Conservation (phyloP, 2,329 filamentous ascomycete genomes). For the Colletotrichum nymphaeae region DNA sequence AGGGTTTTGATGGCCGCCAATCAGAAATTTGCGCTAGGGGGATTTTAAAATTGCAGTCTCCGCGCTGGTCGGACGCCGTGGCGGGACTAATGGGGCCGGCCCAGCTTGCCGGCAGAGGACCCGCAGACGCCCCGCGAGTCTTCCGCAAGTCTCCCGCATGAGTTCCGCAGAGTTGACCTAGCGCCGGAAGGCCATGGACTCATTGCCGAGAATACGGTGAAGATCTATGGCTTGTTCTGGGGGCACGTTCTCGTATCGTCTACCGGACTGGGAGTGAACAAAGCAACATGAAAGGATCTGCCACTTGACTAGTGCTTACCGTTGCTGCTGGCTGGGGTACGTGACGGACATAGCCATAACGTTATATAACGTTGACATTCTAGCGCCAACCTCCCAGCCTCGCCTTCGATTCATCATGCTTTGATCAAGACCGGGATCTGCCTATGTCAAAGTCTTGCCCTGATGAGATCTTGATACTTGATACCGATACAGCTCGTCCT, state of each 20-base stretch:
- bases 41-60: not conserved
- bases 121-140: not conserved
- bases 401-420: not conserved
- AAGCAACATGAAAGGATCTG: not conserved
- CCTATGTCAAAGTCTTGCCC: not conserved
- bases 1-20: not conserved
- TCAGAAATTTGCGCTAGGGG: not conserved
- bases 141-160: not conserved
- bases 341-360: not conserved
- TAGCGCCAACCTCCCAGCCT: not conserved
- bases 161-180: not conserved
- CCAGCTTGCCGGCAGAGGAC: not conserved
- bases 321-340: not conserved
- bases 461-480: not conserved
- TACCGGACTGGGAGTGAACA: not conserved
- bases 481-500: not conserved
- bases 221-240: not conserved
- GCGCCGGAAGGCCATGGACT: not conserved
- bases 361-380: not conserved
- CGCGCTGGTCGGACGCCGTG: not conserved
- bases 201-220: not conserved
- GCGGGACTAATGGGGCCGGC: not conserved
- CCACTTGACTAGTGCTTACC: not conserved
- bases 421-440: not conserved
- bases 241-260: no score